Percentiles rank a stretch among this genome's conserved stretches.
These are phyloP conservation scores for Rhodotorula babjevae DNA, from an alignment of 768 basidiomycete genomes.

Conservation along the genomic window DNA sequence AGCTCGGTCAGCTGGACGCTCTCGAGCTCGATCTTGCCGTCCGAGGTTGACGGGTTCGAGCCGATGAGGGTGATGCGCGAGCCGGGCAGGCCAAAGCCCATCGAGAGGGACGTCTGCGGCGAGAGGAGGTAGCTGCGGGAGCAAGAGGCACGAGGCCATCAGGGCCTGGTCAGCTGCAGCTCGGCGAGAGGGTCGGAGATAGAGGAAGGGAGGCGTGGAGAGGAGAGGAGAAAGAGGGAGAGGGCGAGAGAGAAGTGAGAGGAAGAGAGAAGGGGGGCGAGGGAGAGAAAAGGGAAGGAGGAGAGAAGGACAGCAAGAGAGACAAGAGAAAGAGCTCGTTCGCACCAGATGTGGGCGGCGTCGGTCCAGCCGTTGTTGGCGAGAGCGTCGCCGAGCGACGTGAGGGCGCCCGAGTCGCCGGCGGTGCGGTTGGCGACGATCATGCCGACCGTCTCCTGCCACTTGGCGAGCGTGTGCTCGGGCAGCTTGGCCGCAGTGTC, in stretches of 20 bases:
- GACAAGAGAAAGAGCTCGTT: constrained; percentile 19
- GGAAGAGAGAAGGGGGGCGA: no score
- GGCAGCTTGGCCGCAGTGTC: constrained; percentile 50
- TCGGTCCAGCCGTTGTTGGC: constrained; percentile 65
- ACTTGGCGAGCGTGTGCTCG: constrained; percentile 62
- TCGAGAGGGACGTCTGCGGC: constrained; percentile 68
- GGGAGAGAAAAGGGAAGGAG: no score
- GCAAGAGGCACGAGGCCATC: not conserved
- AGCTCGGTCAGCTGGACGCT: constrained; percentile 81
- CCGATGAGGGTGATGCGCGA: constrained; percentile 70
- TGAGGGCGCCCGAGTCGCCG: constrained; percentile 69
- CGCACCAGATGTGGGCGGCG: constrained; percentile 88
- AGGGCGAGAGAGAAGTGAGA: no score
- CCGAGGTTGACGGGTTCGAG: constrained; percentile 51
- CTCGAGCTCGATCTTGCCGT: constrained; percentile 60
- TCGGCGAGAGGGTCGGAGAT: no score
- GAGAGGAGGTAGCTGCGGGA: constrained; percentile 72
- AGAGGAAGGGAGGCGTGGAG: no score
- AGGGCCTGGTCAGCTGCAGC: no score
- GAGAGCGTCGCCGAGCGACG: constrained; percentile 80
- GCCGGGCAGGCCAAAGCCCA: constrained; percentile 63
- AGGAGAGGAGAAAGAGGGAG: no score
- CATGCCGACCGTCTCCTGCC: constrained; percentile 82
- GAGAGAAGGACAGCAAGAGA: constrained; percentile 15
- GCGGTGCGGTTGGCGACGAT: constrained; percentile 62